Percentiles rank a stretch among this genome's conserved stretches.
Conservation (phyloP, 2,329 filamentous ascomycete species). For the Pyricularia grisea region DNA sequence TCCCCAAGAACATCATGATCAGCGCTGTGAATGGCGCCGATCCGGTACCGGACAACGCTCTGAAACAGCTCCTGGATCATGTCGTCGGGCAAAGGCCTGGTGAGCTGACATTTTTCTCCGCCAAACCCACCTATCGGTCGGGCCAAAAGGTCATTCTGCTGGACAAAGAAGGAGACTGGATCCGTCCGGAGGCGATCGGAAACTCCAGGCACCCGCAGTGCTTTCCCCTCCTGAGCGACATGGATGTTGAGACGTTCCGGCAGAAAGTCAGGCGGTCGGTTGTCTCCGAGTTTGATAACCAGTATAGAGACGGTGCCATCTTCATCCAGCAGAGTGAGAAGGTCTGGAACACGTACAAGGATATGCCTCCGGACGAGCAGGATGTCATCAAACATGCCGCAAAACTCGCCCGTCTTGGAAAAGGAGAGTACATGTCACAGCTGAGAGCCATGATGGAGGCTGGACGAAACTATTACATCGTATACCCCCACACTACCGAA, state of each 20-base stretch:
- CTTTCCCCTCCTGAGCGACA: not conserved
- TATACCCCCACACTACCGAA: not conserved
- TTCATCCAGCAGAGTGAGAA: not conserved
- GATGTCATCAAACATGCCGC: not conserved
- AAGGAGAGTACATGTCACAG: not conserved
- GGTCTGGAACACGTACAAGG: not conserved
- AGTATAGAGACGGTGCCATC: not conserved
- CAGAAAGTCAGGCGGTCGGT: not conserved
- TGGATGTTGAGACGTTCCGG: not conserved
- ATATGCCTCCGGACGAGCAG: not conserved
- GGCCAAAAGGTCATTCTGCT: slow-evolving; percentile 6
- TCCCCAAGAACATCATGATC: not conserved
- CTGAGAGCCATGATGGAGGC: not conserved
- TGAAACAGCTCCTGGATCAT: not conserved
- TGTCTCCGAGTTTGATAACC: not conserved
- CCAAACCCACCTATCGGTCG: slow-evolving; percentile 12
- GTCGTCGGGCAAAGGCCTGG: not conserved
- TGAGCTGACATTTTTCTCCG: not conserved
- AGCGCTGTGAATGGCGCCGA: not conserved
- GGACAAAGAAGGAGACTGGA: not conserved
- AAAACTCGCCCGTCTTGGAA: not conserved
- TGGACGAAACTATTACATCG: not conserved
- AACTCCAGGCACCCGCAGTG: not conserved
- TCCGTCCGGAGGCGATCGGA: not conserved
- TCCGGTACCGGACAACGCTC: not conserved